phyloP scores from a whole-genome alignment of 441 rosid genomes.

The Euphorbia corollata region DNA sequence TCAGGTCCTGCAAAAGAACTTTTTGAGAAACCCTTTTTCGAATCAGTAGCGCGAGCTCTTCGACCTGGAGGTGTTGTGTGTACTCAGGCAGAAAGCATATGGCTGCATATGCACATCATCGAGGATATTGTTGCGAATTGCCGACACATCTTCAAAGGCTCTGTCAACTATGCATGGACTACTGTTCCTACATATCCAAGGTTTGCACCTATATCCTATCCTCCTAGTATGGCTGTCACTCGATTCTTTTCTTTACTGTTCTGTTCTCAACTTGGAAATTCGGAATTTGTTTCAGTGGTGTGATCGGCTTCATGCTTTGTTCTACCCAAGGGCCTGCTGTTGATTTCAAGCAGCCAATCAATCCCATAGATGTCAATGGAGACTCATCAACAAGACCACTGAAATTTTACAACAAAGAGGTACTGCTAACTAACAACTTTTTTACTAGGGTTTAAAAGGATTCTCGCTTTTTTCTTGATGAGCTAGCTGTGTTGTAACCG shows the following conservation, averaged over 20 bases:
- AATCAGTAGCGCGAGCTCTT: constrained; percentile 70
- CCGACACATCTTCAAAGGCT: constrained; percentile 77
- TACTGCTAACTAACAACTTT: constrained; percentile 3
- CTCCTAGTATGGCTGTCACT: no score
- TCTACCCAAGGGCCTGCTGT: constrained; percentile 81
- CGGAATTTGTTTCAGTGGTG: constrained; percentile 47
- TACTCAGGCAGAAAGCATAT: constrained; percentile 89
- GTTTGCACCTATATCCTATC: constrained; percentile 22
- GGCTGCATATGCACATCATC: constrained; percentile 97
- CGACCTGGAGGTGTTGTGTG: constrained; percentile 91
- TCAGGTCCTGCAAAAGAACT: constrained; percentile 93
- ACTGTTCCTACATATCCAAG: constrained; percentile 97
- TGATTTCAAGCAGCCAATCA: constrained; percentile 83
- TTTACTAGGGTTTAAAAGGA: neutral
- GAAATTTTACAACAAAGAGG: constrained; percentile 82
- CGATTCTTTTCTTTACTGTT: no score
- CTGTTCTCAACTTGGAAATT: neutral
- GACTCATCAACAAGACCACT: constrained; percentile 45
- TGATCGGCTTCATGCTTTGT: constrained; percentile 94
- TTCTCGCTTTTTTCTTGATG: neutral
- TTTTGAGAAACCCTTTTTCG: constrained; percentile 84
- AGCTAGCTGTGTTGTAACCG: constrained; percentile 12
- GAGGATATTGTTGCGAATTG: constrained; percentile 79
- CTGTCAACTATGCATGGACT: constrained; percentile 92
- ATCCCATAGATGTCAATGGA: constrained; percentile 46